Conservation (phyloP, 768 basidiomycete genomes). For the Amanita phalloides region DNA sequence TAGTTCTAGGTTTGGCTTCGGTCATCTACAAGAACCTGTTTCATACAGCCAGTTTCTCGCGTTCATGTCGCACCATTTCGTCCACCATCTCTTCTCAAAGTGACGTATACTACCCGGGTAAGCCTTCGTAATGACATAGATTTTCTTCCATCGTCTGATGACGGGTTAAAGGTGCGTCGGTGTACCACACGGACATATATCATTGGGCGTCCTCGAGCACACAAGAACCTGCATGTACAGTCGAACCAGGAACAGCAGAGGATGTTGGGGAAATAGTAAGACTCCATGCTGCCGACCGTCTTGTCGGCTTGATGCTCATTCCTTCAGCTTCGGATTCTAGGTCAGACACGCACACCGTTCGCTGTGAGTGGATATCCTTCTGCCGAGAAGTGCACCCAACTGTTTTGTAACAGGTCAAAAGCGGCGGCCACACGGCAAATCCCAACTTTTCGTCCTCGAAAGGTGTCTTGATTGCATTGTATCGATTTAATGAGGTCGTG, state of each 20-base stretch:
- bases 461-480: conserved; percentile 39
- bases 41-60: not conserved
- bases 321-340: not conserved
- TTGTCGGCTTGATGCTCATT: not conserved
- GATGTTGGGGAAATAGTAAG: conserved; percentile 3
- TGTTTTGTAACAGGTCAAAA: conserved; percentile 28
- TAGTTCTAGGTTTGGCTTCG: not conserved
- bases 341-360: not conserved
- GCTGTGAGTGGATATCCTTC: not conserved
- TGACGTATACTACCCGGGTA: not conserved
- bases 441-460: conserved; percentile 37
- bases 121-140: conserved; percentile 9
- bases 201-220: conserved; percentile 2
- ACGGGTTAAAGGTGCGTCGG: not conserved
- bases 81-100: not conserved
- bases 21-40: not conserved
- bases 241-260: conserved; percentile 3
- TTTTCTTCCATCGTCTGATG: not conserved
- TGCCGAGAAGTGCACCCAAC: not conserved
- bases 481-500: conserved; percentile 22
- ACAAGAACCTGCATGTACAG: not conserved
- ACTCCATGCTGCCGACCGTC: too few relatives aligned
- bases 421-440: conserved; percentile 36
- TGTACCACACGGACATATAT: not conserved
- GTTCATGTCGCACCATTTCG: not conserved